Evolutionary conservation across 495 filamentous ascomycete species (phyloP), one percentile per base, ranked within the genome.

Genomic region (Hypoxylon crocopeplum): DNA sequence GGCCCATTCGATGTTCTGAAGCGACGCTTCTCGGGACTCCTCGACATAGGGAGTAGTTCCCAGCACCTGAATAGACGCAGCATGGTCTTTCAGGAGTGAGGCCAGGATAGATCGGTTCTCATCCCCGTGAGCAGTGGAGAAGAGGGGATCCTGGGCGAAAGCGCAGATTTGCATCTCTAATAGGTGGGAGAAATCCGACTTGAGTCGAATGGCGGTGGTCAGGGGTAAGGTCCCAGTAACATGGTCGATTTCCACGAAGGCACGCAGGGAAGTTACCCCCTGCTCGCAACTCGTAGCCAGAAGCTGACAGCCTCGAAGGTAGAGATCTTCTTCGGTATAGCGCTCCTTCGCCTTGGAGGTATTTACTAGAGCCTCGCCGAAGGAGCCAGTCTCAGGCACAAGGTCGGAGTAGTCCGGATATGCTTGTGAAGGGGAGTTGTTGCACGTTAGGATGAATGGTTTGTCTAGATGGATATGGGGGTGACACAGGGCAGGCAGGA

Each of bases 401-500:
- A 89, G 76, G 48, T 87, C 79, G 2, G 77, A 75, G 69, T 84
- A 88, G 62, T 80, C 77, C 1, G 78, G 73, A 45, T 83, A 71
- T 46, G 38, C 55, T 4, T 58, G 24, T 0, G 48, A 56, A 24
- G 13, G 15, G 2, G n/a, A 19, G 5, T 48, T 39, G 38, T 54
- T 55, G 24, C 63, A 67, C 2, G 69, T 75, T 19, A 91, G 79
- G 13, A 92, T 74, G 65, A 85, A 92, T 33, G 84, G 82, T 70
- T 93, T 91, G 68, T 91, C 89, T 34, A 91, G 77, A 64, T 92
- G 89, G 41, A 91, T 83, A 61, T 92, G 88, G 8, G 88, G 85
- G 65, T 93, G 89, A 38, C 86, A 89, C 19, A 91, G 77, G 11
- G 81, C 73, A 20, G 89, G 87, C 7, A 79, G 66, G 2, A 87